Percentiles rank a stretch among this genome's conserved stretches.
These are phyloP conservation scores for Mortierella sp. DNA, from an alignment of 371 early-diverging fungal genomes.

Conservation along the genomic window DNA sequence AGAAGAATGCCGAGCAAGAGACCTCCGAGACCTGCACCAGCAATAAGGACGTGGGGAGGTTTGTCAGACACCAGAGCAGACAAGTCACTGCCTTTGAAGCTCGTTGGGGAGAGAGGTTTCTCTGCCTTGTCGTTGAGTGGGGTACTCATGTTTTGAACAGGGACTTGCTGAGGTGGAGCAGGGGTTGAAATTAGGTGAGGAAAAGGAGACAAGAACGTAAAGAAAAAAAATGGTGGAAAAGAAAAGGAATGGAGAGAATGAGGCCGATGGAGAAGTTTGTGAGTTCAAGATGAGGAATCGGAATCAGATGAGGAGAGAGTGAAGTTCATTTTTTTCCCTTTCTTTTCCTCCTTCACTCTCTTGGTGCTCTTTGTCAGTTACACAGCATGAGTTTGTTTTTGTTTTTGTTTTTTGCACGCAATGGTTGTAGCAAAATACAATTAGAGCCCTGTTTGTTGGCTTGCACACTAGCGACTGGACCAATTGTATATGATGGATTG, in stretches of 20 bases:
- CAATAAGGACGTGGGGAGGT: conserved; percentile 9
- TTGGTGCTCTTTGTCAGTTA: too few relatives aligned
- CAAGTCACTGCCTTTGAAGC: neutral
- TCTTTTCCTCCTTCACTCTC: neutral
- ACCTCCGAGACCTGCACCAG: conserved; percentile 22
- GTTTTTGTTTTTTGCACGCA: too few relatives aligned
- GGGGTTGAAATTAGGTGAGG: neutral
- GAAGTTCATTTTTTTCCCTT: neutral
- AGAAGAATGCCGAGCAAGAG: conserved; percentile 16
- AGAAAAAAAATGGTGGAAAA: neutral
- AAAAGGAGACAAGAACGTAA: neutral
- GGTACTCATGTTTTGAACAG: neutral
- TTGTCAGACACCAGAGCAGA: neutral
- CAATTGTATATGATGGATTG: too few relatives aligned
- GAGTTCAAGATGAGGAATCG: neutral
- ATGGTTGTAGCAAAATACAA: too few relatives aligned
- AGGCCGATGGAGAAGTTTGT: neutral
- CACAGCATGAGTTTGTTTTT: too few relatives aligned
- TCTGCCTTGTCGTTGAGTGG: neutral
- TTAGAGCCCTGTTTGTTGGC: too few relatives aligned
- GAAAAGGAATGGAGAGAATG: neutral
- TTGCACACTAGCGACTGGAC: too few relatives aligned
- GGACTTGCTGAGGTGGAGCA: too few relatives aligned
- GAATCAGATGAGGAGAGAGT: neutral
- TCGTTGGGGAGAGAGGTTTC: neutral